These are phyloP conservation scores for Bacterosira constricta DNA, from an alignment of 108 stramenopile genomes.

Conservation along the genomic window DNA sequence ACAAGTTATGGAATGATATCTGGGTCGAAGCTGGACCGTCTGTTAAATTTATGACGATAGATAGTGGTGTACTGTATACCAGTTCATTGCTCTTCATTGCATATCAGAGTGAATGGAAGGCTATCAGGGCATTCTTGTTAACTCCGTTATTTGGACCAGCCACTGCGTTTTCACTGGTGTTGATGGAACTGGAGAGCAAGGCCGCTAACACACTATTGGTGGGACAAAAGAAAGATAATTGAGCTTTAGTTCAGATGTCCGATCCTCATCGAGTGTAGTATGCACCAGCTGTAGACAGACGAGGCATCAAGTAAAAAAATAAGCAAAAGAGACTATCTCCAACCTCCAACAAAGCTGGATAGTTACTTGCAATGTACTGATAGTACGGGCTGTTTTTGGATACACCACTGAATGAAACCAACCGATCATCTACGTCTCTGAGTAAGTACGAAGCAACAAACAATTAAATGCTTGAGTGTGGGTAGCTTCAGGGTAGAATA, in stretches of 20 bases:
- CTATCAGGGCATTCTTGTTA: slow-evolving; percentile 23
- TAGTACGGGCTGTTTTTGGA: too few species aligned
- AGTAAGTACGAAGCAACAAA: too few species aligned
- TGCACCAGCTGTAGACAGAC: too few species aligned
- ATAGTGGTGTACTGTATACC: slow-evolving; percentile 30
- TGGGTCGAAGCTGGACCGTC: slow-evolving; percentile 36
- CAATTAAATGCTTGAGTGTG: too few species aligned
- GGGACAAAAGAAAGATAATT: not conserved
- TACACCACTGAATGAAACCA: too few species aligned
- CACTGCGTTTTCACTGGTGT: slow-evolving; percentile 19
- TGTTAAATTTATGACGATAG: slow-evolving; percentile 50
- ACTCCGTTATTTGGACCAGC: slow-evolving; percentile 48
- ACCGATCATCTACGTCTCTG: too few species aligned
- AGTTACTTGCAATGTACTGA: too few species aligned
- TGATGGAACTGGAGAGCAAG: slow-evolving; percentile 26
- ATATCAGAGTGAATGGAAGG: slow-evolving; percentile 8
- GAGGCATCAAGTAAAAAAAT: not conserved
- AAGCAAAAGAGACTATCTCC: not conserved
- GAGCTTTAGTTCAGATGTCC: too few species aligned
- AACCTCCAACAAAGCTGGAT: too few species aligned
- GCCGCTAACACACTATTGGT: not conserved
- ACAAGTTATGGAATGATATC: slow-evolving; percentile 32
- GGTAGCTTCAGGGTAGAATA: too few species aligned
- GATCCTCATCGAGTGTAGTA: too few species aligned
- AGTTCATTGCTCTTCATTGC: slow-evolving; percentile 21